Percentiles rank a stretch among this genome's conserved stretches.
Conservation (phyloP, 495 filamentous ascomycete genomes). For the Rhypophila decipiens region DNA sequence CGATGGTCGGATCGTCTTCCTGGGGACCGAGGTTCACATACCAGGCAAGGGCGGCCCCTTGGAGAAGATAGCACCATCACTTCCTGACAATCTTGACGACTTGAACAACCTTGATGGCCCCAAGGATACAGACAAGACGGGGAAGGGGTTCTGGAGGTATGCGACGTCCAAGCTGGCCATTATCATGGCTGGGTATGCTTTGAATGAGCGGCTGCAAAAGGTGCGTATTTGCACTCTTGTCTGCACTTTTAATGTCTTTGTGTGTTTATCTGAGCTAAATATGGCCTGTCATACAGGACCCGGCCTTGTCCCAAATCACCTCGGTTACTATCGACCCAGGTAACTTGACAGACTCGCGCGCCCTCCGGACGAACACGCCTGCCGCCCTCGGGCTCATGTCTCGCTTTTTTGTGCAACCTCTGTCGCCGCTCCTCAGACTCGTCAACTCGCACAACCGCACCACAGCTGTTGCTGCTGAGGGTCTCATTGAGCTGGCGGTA, state of each 20-base stretch:
- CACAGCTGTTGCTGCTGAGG: no score
- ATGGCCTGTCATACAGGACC: slow-evolving; percentile 17
- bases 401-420: no score
- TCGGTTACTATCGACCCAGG: slow-evolving; percentile 42
- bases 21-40: slow-evolving; percentile 34
- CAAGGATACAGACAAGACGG: slow-evolving; percentile 22
- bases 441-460: no score
- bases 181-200: slow-evolving; percentile 38
- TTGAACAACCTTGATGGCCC: slow-evolving; percentile 12
- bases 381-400: no score
- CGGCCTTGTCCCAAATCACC: slow-evolving; percentile 33
- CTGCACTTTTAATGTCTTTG: no score
- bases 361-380: slow-evolving; percentile 37
- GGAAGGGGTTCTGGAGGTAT: slow-evolving; percentile 38
- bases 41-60: slow-evolving; percentile 36
- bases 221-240: slow-evolving; percentile 14
- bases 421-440: no score
- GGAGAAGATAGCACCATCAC: slow-evolving; percentile 26
- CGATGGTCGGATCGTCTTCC: slow-evolving; percentile 35
- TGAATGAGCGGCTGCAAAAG: slow-evolving; percentile 37
- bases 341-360: slow-evolving; percentile 39
- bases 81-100: slow-evolving; percentile 21
- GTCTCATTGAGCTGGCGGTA: no score
- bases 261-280: no score
- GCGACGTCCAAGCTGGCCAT: slow-evolving; percentile 37